Base-by-base conservation (phyloP, 768 basidiomycete genomes). In the Dacryopinax spathularia region DNA sequence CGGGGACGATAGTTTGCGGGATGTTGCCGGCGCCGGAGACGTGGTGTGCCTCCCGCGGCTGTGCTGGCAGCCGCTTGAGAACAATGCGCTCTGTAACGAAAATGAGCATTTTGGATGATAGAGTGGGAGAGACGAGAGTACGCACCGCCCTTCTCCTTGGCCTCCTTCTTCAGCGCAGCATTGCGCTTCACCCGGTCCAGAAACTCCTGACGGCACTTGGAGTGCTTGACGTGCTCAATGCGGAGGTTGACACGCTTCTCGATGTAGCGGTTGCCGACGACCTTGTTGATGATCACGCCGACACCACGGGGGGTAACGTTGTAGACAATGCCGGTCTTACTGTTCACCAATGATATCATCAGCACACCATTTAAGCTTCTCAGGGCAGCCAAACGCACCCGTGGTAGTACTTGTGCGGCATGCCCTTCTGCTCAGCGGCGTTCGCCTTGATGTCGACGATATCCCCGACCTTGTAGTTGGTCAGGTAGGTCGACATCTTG, bases 361-460 rank as follows among this genome's bases (percentile, higher is more conserved):
- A 16, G 31, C 20, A 20, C 33, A n/a, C 12, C 60, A 60, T 2
- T 35, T 35, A 20, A 18, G 25, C 48, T 7, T 33, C 6, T n/a
- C 31, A 39, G 27, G n/a, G 62, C 60, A 63, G 65, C 29, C 35
- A 41, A 36, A 84, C 91, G 70, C 67, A 93, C 92, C 90, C 91
- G 71, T 93, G 91, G 82, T 93, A 93, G 84, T 83, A 94, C 79
- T 97, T 97, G 83, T 97, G 95, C 76, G 94, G 94, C 92, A 98
- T 96, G 77, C 96, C 96, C 88, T 94, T 95, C 85, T 99, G 96
- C 78, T 96, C 90, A 43, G 96, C 91, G 65, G 94, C 84, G 74
- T 99, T 98, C 69, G 95, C 95, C 81, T 96, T 97, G 84, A 99
- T 98, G 80, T 99, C 96, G 71, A 99, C 96, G 70, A 98, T 96